Base-by-base conservation (phyloP, 2,329 filamentous ascomycete genomes). In the Xylariales sp. region DNA sequence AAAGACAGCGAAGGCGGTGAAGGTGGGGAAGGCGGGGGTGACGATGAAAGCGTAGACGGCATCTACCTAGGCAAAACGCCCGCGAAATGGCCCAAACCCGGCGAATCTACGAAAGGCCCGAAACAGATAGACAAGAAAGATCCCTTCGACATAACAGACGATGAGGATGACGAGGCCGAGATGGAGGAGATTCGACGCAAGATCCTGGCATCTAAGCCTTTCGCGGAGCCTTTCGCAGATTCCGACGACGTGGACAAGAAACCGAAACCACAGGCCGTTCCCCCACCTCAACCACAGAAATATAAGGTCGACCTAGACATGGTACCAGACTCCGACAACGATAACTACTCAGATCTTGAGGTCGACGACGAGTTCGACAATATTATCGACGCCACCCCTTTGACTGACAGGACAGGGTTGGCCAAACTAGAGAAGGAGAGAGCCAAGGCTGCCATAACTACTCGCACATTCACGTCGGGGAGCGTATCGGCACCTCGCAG, bases 141-240 rank as follows among this genome's bases (percentile, higher is more conserved):
- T 73, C 90, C 90, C 0, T 94, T 91, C 74, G 90, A 88, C 62
- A 87, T 97, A 53, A 93, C 93, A 9, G 91, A 94, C 63, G 91
- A 93, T 73, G 89, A 69, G 16, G 93, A 97, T 74, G 92, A 92
- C 18, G 85, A 77, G 59, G 82, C 83, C 60, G 90, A 94, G 77
- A 98, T 98, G 94, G 94, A 93, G 43, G 94, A 97, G 76, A 90
- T 99, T 60, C 88, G 96, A 56, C 89, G 91, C 62, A 93, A 93
- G 74, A 93, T 98, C n/a, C 86, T 99, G 1, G 92, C 91, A 6
- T 97, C 95, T 6, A 97, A 95, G 77, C 89, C 94, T 0, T 99
- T 99, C 75, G 83, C 91, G 49, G 92, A 95, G 77, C 89, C 94
- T 0, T 99, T 99, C 75, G 83, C 91, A 49, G 92, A 92, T 71